Conservation (phyloP, 2,329 filamentous ascomycete genomes). For the Tetracladium maxilliforme region DNA sequence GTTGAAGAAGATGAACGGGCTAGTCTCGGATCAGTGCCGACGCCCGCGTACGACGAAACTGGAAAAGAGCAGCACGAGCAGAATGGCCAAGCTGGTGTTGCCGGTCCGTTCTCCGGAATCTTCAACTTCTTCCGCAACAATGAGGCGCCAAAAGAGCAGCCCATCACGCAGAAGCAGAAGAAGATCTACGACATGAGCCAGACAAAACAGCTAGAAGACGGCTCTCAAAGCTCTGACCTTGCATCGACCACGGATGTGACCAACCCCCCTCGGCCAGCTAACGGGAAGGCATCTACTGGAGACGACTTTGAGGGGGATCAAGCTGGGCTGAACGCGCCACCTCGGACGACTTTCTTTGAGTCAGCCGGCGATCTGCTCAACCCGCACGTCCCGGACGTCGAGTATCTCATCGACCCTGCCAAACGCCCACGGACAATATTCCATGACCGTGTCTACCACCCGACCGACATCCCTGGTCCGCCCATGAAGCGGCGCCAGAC, state of each 20-base stretch:
- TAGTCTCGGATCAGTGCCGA: slow-evolving; percentile 33
- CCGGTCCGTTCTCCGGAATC: slow-evolving; percentile 8
- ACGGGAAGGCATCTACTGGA: slow-evolving; percentile 32
- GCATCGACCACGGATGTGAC: slow-evolving; percentile 16
- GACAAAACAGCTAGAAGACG: slow-evolving; percentile 40
- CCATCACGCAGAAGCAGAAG: slow-evolving; percentile 41
- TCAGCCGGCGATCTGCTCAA: slow-evolving; percentile 86
- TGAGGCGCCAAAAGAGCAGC: slow-evolving; percentile 31
- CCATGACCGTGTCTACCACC: slow-evolving; percentile 91
- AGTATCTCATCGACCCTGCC: slow-evolving; percentile 73
- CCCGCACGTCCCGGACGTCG: slow-evolving; percentile 67
- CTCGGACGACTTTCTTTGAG: slow-evolving; percentile 87
- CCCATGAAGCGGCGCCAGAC: slow-evolving; percentile 42
- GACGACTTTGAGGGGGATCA: slow-evolving; percentile 28
- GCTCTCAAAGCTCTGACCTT: slow-evolving; percentile 13
- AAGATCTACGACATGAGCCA: slow-evolving; percentile 69
- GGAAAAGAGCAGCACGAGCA: slow-evolving; percentile 10
- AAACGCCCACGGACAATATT: slow-evolving; percentile 82
- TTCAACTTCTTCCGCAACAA: slow-evolving; percentile 45
- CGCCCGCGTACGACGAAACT: slow-evolving; percentile 1
- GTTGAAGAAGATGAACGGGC: slow-evolving; percentile 51
- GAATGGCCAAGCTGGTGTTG: background rate
- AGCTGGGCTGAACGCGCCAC: slow-evolving; percentile 51
- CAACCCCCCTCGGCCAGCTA: slow-evolving; percentile 14
- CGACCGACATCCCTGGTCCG: slow-evolving; percentile 78